These are phyloP conservation scores for Dioscorea zingiberensis DNA, from an alignment of 106 monocot genomes.

Conservation along the genomic window DNA sequence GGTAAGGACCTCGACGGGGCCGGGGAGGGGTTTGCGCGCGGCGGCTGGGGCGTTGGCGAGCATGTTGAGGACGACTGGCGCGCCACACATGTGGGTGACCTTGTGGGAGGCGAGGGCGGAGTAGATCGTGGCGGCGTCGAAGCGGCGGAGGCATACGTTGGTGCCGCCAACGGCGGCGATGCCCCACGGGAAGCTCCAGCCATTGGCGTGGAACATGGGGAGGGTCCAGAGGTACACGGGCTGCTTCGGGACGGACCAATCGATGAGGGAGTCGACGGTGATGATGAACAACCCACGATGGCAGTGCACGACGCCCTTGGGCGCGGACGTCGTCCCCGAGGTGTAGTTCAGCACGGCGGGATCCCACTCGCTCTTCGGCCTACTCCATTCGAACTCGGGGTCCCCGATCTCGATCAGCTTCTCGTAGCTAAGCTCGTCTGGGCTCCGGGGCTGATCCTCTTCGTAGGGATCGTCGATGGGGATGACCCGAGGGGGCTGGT, in stretches of 20 bases:
- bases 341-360: constrained; percentile 45
- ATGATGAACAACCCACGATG: constrained; percentile 39
- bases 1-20: constrained; percentile 21
- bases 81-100: constrained; percentile 44
- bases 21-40: constrained; percentile 6
- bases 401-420: constrained; percentile 10
- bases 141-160: constrained; percentile 47
- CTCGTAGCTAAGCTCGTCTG: constrained; percentile 11
- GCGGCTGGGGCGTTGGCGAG: constrained; percentile 23
- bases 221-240: constrained; percentile 54
- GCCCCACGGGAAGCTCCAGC: constrained; percentile 42
- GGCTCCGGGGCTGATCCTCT: not conserved
- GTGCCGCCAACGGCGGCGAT: constrained; percentile 38
- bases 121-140: constrained; percentile 31
- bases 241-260: constrained; percentile 31
- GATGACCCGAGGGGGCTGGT: constrained; percentile 15
- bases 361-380: constrained; percentile 28
- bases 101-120: constrained; percentile 21
- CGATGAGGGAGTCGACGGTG: constrained; percentile 24
- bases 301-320: constrained; percentile 48
- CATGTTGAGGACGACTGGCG: constrained; percentile 51
- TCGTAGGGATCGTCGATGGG: constrained; percentile 32
- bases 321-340: constrained; percentile 38
- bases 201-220: constrained; percentile 53
- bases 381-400: constrained; percentile 24